Conservation (phyloP, 208 protist genomes). For the Trypanosoma melophagium region DNA sequence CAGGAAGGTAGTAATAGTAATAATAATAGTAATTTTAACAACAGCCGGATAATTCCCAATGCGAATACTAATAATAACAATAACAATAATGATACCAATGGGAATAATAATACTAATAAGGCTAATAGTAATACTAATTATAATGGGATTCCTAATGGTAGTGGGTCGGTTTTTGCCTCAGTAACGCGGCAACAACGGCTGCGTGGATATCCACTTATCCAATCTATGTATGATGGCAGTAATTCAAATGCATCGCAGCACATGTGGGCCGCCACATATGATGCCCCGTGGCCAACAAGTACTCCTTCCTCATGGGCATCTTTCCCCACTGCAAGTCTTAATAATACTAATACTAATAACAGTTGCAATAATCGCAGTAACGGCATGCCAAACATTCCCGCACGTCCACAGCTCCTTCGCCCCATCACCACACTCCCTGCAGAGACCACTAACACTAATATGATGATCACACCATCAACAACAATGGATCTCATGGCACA, state of each 20-base stretch:
- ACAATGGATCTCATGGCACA: too few species aligned
- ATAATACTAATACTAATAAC: background rate
- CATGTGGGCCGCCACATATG: background rate
- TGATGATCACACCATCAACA: too few species aligned
- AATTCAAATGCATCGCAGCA: too few species aligned
- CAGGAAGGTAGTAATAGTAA: background rate
- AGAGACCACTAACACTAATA: too few species aligned
- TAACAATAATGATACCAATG: background rate
- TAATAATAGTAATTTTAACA: too few species aligned
- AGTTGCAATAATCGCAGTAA: background rate
- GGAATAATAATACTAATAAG: too few species aligned
- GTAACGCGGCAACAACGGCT: constrained; percentile 6
- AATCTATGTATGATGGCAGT: too few species aligned
- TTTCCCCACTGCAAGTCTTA: background rate
- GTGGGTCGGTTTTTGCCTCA: constrained; percentile 4
- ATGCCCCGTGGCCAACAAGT: background rate
- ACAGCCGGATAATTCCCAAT: too few species aligned
- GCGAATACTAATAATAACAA: too few species aligned
- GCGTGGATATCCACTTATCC: constrained; percentile 2
- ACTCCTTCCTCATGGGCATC: background rate
- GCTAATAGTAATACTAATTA: background rate
- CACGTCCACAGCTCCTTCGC: too few species aligned
- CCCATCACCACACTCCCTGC: too few species aligned
- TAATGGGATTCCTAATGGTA: background rate
- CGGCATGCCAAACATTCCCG: too few species aligned